Evolutionary conservation across 1,284 basidiomycete species (phyloP), one percentile per base, ranked within the genome.

Genomic region (Malassezia restricta): DNA sequence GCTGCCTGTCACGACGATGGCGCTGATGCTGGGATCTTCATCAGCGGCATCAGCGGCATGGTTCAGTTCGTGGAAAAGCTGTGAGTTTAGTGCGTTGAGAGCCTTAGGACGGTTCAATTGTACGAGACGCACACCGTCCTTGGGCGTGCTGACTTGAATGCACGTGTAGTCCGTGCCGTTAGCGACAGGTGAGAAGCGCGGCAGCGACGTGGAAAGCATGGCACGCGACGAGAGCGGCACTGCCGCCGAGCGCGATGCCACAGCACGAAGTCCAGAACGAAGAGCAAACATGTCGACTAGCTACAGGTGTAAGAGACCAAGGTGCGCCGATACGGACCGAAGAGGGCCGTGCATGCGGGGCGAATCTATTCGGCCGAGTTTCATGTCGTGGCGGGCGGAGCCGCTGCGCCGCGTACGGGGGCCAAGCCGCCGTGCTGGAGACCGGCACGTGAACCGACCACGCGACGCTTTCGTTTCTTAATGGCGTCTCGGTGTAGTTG

Each of bases 101-200:
- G 88, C 88, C 72, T 94, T 95, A 45, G 94, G 92, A 51, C 92
- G 81, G 78, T 99, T 95, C 68, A 99, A 80, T 12, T 86, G 88
- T 74, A 99, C 82, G 63, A 95, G 83, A 8, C 82, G 79, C 47
- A 98, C 89, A 46, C 81, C 81, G 24, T 82, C 79, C 52, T 82
- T 79, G 6, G 87, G 86, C 49, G 78, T 78, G 5, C 85, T 82
- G 32, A 84, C 80, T 55, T 89, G 76, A 74, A 91, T 85, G 74
- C 83, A 79, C 61, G 82, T 78, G 76, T 85, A 72, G 9, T 51
- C 51, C 8, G 53, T 38, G 1, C 49, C 44, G 3, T 62, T 15
- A 12, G 48, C 31, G 0, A 43, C 31, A 1, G 58, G 37, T 8
- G 62, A 56, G n/a, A 62, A 37, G 29, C 63, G 64, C 0, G 64